Conservation (phyloP, 1,139 yeast genomes). For the Lodderomyces parapsilosis region DNA sequence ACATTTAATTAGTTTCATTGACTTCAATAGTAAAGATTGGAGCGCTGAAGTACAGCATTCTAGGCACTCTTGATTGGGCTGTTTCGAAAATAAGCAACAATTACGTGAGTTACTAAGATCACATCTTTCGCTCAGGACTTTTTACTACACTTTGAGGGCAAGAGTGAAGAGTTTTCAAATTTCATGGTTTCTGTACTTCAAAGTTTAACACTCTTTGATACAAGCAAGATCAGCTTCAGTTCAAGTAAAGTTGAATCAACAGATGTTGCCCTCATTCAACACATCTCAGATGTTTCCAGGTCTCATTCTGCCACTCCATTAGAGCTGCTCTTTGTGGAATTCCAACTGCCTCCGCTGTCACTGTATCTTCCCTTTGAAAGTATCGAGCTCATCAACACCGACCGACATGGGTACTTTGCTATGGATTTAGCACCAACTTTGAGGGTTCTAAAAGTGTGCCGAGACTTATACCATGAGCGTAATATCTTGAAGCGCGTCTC, state of each 20-base stretch:
- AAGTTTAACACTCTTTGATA: neutral
- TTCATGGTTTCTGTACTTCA: neutral
- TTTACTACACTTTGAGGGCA: neutral
- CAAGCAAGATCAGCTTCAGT: neutral
- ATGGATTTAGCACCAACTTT: no score
- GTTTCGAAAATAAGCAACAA: neutral
- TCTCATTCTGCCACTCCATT: neutral
- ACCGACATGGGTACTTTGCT: no score
- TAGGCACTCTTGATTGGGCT: no score
- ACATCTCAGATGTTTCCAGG: neutral
- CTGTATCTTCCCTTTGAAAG: no score
- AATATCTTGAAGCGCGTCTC: no score
- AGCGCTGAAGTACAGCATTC: no score
- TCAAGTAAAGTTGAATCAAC: neutral
- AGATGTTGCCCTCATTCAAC: neutral
- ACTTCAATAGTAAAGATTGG: no score
- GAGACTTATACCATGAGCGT: no score
- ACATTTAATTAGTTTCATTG: no score
- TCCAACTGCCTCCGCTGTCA: no score
- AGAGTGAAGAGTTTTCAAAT: neutral
- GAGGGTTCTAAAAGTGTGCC: no score
- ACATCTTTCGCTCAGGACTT: neutral
- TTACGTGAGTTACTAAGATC: neutral
- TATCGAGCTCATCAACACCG: no score
- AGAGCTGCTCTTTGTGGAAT: neutral